Percentiles rank a stretch among this genome's conserved stretches.
Conservation (phyloP, 202 grass and related monocot genomes). For the Musa balbisiana region DNA sequence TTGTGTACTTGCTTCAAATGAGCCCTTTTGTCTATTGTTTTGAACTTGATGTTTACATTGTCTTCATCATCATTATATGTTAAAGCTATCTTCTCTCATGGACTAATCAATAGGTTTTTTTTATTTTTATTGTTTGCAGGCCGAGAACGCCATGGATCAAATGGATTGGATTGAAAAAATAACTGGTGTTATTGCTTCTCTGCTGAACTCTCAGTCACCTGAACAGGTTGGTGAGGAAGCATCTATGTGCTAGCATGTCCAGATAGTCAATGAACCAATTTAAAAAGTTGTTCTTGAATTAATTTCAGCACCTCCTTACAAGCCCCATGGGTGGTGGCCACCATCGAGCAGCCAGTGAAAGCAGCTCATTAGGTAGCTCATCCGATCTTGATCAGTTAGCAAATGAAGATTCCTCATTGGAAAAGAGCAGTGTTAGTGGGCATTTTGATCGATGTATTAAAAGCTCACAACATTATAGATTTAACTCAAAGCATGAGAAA, state of each 20-base stretch:
- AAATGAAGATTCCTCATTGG: constrained; percentile 68
- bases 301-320: constrained; percentile 62
- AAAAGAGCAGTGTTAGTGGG: constrained; percentile 62
- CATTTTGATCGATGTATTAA: constrained; percentile 69
- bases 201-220: constrained; percentile 92
- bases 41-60: not conserved
- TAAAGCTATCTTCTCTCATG: not conserved
- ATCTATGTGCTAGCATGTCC: constrained; percentile 6
- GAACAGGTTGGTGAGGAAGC: constrained; percentile 55
- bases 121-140: constrained; percentile 45
- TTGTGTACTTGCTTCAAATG: not conserved
- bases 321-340: constrained; percentile 63
- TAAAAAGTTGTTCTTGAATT: not conserved
- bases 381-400: constrained; percentile 79
- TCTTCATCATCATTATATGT: not conserved
- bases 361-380: constrained; percentile 88
- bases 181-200: constrained; percentile 88
- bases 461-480: constrained; percentile 61
- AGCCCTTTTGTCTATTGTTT: not conserved
- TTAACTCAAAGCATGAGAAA: constrained; percentile 77
- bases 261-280: constrained; percentile 2
- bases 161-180: constrained; percentile 99
- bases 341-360: constrained; percentile 70
- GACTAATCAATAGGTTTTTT: not conserved
- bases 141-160: constrained; percentile 97